phyloP scores from a whole-genome alignment of 371 early-diverging fungal species.

The Blakeslea trispora region DNA sequence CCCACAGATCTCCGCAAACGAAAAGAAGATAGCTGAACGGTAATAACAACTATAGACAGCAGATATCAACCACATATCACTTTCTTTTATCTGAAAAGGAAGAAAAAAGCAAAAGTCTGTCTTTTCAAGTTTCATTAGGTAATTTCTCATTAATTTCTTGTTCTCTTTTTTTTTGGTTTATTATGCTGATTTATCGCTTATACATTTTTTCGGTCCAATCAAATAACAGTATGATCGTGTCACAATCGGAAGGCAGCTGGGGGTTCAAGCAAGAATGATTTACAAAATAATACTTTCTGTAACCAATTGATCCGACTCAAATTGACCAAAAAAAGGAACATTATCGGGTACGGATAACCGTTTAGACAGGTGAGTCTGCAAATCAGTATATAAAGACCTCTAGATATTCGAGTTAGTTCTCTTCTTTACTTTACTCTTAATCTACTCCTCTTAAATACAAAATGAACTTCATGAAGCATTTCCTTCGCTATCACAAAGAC shows the following conservation, averaged over 20 bases:
- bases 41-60: no score
- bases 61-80: no score
- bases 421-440: background rate
- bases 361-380: conserved; percentile 3
- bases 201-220: background rate
- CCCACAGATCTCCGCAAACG: no score
- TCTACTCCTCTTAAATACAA: conserved; percentile 1
- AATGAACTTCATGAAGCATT: conserved; percentile 22
- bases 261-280: background rate
- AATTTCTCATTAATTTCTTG: no score
- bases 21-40: background rate
- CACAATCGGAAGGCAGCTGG: conserved; percentile 12
- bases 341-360: conserved; percentile 13
- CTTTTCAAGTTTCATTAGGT: no score
- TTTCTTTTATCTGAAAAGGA: no score
- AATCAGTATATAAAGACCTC: conserved; percentile 4
- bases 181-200: background rate
- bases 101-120: no score
- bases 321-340: background rate
- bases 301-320: conserved; percentile 11
- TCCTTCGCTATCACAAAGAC: conserved; percentile 8
- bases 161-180: background rate
- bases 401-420: no score
- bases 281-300: background rate
- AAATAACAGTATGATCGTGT: conserved; percentile 3